Base-by-base conservation (phyloP, 2,329 filamentous ascomycete species). In the Talaromyces funiculosus region DNA sequence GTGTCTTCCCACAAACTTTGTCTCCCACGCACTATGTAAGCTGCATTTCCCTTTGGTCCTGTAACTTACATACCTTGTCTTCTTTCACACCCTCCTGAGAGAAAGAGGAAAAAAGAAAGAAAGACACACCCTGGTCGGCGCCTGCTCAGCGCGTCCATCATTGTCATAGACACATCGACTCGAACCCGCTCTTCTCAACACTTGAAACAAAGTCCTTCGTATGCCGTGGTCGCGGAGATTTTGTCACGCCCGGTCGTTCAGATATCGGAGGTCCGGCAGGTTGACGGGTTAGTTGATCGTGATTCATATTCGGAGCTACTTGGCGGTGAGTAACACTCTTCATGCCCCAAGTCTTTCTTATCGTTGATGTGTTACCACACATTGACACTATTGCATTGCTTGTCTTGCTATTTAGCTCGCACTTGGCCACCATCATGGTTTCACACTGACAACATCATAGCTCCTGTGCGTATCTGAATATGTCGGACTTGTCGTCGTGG, bases 401-500 rank as follows among this genome's bases (percentile, higher is more conserved):
- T 47, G 26, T 31, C 33, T 9, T 40, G 3, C 38, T 54, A 22
- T 53, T 22, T 14, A 43, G 38, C 42, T 61, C 24, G 22, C 35
- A 42, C 20, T 26, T 29, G n/a, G 22, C 42, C 42, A 26, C n/a
- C 22, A 57, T 18, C 38, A 53, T 61, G 55, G 29, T 43, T 29
- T 61, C 47, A 59, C 53, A 55, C 61, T 62, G 57, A 62, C 51
- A 12, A 33, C 29, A 56, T 45, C 18, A 60, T 62, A 62, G 61
- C 37, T 53, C 49, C 35, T 38, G 56, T 49, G 53, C 40, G 37
- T 49, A 49, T 37, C 35, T 29, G 61, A 67, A 40, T 54, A 88
- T 87, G 85, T 85, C 85, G 71, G 77, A 81, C 64, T 73, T 80
- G 67, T 80, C 82, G 68, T 83, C 82, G 68, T 83, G 82, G 76